Base-by-base conservation (phyloP, 345 rosid species). In the Arabidopsis arenosa region DNA sequence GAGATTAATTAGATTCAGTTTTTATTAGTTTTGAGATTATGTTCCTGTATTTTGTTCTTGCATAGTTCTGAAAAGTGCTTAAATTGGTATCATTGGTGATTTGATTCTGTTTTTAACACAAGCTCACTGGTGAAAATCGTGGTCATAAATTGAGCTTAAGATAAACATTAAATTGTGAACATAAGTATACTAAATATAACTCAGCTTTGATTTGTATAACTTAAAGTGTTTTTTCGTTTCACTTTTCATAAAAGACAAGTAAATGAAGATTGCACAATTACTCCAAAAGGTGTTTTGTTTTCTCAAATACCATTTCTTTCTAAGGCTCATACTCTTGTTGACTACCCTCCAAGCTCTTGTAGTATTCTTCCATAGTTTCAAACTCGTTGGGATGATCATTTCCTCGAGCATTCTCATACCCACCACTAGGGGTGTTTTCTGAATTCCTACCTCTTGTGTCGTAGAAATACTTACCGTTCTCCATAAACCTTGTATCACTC, bases 401-500 rank as follows among this genome's bases (percentile, higher is more conserved):
- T 39, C 56, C 76, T 45, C 61, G 60, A 47, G 44, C 53, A 70
- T 9, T 40, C 61, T 48, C 80, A 15, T 72, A 57, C 30, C 72
- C 39, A 9, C 65, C 77, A 9, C 14, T 66, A 26, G 70, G 77
- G 5, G 18, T 51, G 37, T 72, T 41, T 44, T 52, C 28, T 45
- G 83, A 48, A 23, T 13, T 60, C 28, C 59, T 80, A 15, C 78
- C 81, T 32, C 58, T 48, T 7, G 52, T 70, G 58, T 75, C 61
- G 63, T 81, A 56, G 51, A 35, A 80, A 62, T 79, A 81, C 82
- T 74, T 88, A 13, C 91, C 90, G 14, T 82, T 81, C 57, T 70
- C 87, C 80, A 83, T 11, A 56, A 75, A 83, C 78, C 85, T 81
- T 2, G 93, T 86, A 76, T 88, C 88, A 11, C 91, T 89, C 90